These are phyloP conservation scores for Rostrohypoxylon terebratum DNA, from an alignment of 495 filamentous ascomycete genomes.

Conservation along the genomic window DNA sequence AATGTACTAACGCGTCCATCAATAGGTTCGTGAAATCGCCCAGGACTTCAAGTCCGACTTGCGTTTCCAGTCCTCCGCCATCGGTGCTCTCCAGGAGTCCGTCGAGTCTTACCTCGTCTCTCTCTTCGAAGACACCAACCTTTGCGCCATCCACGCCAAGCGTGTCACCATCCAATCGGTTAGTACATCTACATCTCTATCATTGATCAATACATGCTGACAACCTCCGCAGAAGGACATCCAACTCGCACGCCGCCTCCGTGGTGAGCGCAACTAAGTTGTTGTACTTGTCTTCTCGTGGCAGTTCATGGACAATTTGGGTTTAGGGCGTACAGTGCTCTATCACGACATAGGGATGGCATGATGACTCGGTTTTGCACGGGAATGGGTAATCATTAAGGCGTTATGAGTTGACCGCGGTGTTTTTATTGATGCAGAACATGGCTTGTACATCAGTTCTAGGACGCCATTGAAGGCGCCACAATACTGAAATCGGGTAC, in stretches of 20 bases:
- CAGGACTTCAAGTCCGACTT: conserved; percentile 99
- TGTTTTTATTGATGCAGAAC: conserved; percentile 41
- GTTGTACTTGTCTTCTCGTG: conserved; percentile 14
- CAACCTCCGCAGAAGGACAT: conserved; percentile 80
- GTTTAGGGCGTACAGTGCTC: conserved; percentile 37
- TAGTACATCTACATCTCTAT: conserved; percentile 38
- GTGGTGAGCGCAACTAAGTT: conserved; percentile 84
- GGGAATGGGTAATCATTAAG: conserved; percentile 53
- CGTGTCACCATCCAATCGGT: conserved; percentile 91
- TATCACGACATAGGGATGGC: conserved; percentile 50
- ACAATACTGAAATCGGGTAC: conserved; percentile 44
- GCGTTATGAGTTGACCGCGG: conserved; percentile 55
- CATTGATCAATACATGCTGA: conserved; percentile 50
- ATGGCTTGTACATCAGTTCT: conserved; percentile 52
- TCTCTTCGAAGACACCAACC: conserved; percentile 99
- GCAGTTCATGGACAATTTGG: conserved; percentile 39
- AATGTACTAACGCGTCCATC: conserved; percentile 50
- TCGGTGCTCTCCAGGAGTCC: conserved; percentile 99
- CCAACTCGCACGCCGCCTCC: conserved; percentile 95
- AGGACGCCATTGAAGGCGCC: conserved; percentile 21
- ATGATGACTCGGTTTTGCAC: conserved; percentile 51
- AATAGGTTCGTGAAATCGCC: conserved; percentile 92
- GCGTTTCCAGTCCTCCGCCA: conserved; percentile 99
- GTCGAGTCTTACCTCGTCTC: conserved; percentile 99
- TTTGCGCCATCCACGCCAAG: conserved; percentile 99